phyloP scores from a whole-genome alignment of 2,329 filamentous ascomycete species.

The Fusarium nelsonii region DNA sequence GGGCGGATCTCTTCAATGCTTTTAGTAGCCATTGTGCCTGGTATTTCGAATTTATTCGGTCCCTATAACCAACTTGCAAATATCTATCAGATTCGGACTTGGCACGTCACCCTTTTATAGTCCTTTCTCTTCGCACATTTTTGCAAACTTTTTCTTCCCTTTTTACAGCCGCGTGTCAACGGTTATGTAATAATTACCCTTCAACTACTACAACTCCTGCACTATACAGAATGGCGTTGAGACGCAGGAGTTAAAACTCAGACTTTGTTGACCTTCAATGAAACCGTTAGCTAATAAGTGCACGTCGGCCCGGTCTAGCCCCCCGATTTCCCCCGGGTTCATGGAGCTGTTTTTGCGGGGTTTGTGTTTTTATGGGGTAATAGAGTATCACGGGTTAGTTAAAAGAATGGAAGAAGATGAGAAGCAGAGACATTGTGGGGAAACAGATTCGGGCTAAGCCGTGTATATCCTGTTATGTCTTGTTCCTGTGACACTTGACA shows the following conservation, averaged over 20 bases:
- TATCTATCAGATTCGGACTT: neutral
- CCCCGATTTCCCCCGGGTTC: conserved; percentile 36
- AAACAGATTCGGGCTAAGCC: conserved; percentile 1
- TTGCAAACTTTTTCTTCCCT: neutral
- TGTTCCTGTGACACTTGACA: neutral
- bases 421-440: neutral
- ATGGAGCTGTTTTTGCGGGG: conserved; percentile 31
- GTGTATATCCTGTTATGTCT: neutral
- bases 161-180: neutral
- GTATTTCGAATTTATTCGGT: neutral
- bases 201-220: neutral
- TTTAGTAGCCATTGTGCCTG: conserved; percentile 9
- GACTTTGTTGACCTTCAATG: conserved; percentile 5
- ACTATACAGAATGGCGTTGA: conserved; percentile 4
- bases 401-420: conserved; percentile 9
- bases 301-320: conserved; percentile 26
- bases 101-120: conserved; percentile 24
- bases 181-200: conserved; percentile 34
- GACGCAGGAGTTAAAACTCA: conserved; percentile 14
- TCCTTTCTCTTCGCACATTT: neutral
- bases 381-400: conserved; percentile 11
- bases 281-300: conserved; percentile 39
- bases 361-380: conserved; percentile 38
- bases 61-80: neutral
- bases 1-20: conserved; percentile 24